These are phyloP conservation scores for Heracleum sosnowskyi DNA, from an alignment of 129 eudicot genomes.

Conservation along the genomic window DNA sequence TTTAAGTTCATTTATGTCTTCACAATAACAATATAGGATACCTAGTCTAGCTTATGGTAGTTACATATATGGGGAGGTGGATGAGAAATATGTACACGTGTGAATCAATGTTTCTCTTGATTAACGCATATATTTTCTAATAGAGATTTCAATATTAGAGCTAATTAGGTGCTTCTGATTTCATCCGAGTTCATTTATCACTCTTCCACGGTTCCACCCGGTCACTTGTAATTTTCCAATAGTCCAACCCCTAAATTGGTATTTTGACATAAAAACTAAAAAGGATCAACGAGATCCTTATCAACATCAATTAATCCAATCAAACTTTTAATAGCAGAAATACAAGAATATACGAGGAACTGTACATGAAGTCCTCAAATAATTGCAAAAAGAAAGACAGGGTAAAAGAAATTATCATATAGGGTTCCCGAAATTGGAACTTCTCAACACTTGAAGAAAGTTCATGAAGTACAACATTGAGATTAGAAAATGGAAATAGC, in stretches of 20 bases:
- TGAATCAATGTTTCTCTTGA: neutral
- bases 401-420: neutral
- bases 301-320: neutral
- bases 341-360: neutral
- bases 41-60: neutral
- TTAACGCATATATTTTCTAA: neutral
- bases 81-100: neutral
- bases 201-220: neutral
- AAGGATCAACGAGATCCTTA: neutral
- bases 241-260: neutral
- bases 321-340: neutral
- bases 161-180: neutral
- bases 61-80: neutral
- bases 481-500: neutral
- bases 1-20: neutral
- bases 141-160: neutral
- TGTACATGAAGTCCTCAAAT: neutral
- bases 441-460: neutral
- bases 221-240: neutral
- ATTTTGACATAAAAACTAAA: neutral
- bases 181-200: neutral
- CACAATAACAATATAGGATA: neutral
- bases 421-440: neutral
- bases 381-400: neutral
- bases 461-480: neutral